Conservation (phyloP, 2,329 filamentous ascomycete genomes). For the Massarina eburnea region DNA sequence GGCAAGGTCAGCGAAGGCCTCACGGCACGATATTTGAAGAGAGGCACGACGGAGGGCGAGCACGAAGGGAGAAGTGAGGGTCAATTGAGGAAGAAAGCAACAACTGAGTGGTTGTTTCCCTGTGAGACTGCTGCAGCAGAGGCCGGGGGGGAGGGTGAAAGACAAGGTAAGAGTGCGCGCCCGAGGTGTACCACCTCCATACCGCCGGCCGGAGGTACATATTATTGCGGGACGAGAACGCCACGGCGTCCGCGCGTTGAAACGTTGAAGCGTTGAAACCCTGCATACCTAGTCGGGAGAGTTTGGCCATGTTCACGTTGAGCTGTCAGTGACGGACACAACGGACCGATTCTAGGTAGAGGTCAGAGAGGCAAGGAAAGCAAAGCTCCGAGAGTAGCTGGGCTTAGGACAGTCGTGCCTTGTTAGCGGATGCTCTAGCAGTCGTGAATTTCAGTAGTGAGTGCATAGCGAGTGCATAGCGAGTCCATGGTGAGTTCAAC, state of each 20-base stretch:
- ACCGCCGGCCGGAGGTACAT: not conserved
- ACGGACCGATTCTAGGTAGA: no score
- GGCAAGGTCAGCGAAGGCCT: not conserved
- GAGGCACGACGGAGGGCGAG: not conserved
- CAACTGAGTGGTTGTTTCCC: not conserved
- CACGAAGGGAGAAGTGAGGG: not conserved
- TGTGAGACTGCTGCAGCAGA: no score
- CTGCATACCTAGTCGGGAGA: not conserved
- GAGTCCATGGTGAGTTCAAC: no score
- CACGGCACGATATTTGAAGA: not conserved
- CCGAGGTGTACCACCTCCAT: no score
- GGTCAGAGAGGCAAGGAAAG: no score
- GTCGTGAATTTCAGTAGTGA: no score
- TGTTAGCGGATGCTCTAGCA: no score
- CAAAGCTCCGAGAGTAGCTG: no score
- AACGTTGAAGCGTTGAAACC: not conserved
- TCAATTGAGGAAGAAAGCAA: not conserved
- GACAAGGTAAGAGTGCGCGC: not conserved
- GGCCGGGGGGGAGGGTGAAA: not conserved
- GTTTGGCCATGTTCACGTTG: not conserved
- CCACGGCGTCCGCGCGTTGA: not conserved
- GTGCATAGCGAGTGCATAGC: no score
- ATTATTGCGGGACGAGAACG: slow-evolving; percentile 1
- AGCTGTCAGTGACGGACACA: not conserved
- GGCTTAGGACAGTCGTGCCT: no score